A percentile compares a stretch with the other conserved stretches of the same genome.
Conservation (phyloP, 202 grass and related monocot species). For the Musa balbisiana region DNA sequence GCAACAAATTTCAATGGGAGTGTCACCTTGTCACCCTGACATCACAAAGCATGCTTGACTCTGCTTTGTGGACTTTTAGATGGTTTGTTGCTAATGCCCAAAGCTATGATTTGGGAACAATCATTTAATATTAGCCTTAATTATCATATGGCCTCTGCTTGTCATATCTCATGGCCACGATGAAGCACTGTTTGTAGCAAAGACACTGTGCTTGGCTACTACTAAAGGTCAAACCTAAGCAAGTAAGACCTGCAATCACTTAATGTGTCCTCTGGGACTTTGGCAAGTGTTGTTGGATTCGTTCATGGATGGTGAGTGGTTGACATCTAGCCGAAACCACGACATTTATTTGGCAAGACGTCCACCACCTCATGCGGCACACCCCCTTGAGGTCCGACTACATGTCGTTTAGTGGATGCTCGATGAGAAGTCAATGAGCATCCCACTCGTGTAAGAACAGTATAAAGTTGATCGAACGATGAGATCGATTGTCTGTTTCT, state of each 20-base stretch:
- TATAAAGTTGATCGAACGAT: neutral
- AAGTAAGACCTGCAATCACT: no score
- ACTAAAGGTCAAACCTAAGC: no score
- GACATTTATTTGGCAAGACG: neutral
- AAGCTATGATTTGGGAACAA: no score
- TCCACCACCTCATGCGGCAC: neutral
- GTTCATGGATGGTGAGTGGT: neutral
- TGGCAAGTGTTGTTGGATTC: neutral
- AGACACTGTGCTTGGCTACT: no score
- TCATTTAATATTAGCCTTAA: no score
- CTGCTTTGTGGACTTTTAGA: no score
- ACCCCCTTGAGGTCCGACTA: neutral
- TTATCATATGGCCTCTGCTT: no score
- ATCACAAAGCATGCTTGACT: neutral
- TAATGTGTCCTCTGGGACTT: no score
- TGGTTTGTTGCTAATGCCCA: no score
- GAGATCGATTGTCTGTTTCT: neutral
- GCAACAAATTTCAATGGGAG: neutral
- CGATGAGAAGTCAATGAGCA: slow-evolving; percentile 30
- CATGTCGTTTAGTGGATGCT: neutral
- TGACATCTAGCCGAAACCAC: neutral
- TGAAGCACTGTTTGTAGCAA: no score
- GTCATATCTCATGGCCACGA: no score
- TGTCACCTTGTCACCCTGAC: no score
- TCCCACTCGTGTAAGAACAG: neutral